Base-by-base conservation (phyloP, 2,329 filamentous ascomycete genomes). In the Rhytidhysteron rufulum region DNA sequence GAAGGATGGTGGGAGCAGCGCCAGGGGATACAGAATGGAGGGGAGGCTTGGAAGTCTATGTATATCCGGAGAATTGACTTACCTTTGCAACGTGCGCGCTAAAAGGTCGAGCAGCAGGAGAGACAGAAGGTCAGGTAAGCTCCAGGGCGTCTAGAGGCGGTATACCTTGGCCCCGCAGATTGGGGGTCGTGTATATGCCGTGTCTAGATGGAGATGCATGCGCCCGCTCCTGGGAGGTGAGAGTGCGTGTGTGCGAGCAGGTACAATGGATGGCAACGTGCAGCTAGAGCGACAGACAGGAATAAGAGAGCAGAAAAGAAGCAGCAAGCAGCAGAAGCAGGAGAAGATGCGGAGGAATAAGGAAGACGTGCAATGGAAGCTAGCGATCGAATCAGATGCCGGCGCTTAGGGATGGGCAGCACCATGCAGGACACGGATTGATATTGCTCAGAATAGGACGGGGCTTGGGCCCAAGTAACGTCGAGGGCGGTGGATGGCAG, bases 161-260 rank as follows among this genome's bases (percentile, higher is more conserved):
- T 63, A 60, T 59, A 49, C 48, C 55, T 50, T 54, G 54, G 60
- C 63, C 62, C 63, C 65, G 57, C n/a, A n/a, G n/a, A n/a, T n/a
- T n/a, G n/a, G n/a, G n/a, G n/a, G n/a, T n/a, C n/a, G n/a, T n/a
- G n/a, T n/a, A n/a, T n/a, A n/a, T n/a, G n/a, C n/a, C n/a, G n/a
- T n/a, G n/a, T n/a, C n/a, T n/a, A n/a, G n/a, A n/a, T n/a, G n/a
- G n/a, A n/a, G 48, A 63, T 67, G 67, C 67, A 70, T 64, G 63
- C 62, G 68, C 60, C 64, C 63, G 66, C 58, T 58, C 51, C 50
- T 51, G 48, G 55, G 51, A 54, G 44, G 31, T 42, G 31, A 41
- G n/a, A n/a, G n/a, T n/a, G n/a, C n/a, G n/a, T n/a, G n/a, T n/a
- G 45, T 43, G 44, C 32, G 34, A 41, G 45, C 39, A 48, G 47